Evolutionary conservation across 1,139 yeast species (phyloP), one percentile per base, ranked within the genome.

Genomic region (Casaregolazyma suthepensis): DNA sequence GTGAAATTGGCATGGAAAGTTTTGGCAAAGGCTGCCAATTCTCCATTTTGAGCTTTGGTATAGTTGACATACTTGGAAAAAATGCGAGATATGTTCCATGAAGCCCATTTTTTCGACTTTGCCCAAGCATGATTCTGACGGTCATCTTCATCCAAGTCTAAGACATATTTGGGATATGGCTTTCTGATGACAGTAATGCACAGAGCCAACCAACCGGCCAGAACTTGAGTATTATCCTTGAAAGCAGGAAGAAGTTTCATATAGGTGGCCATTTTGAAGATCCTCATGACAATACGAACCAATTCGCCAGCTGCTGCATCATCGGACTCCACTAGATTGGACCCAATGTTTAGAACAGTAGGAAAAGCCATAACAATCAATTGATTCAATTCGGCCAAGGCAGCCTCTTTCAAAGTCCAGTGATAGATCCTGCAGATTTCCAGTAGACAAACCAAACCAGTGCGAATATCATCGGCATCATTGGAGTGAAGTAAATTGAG

Each of bases 31-130:
- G 61, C 63, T 15, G 63, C 61, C 55, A 70, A 69, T 26, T 66
- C 67, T 3, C 59, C 52, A n/a, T 59, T 61, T n/a, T 55, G 61
- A 4, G 75, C 71, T 5, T 61, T 56, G 10, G 61, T 56, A 19
- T 60, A 63, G 6, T 84, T 78, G 1, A 87, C 90, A 66, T 87
- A 90, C 61, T 95, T 76, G 54, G 78, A 78, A 64, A 86, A 87
- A n/a, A 90, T 68, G 59, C 96, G 79, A 63, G 78, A 80, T 50
- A 91, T 69, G 66, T 89, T 89, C 38, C 89, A 90, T 63, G 83
- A 83, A 0, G 95, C 81, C 97, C 99, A 91, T 68, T 93, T 93
- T 69, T 89, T 87, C 58, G 93, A 80, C 68, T 89, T 91, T 38
- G 77, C 80, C 86, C 87, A 82, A 5, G 85, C 77, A 57, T 75